Evolutionary conservation across 768 basidiomycete species (phyloP), one percentile per base, ranked within the genome.

Genomic region (Kockovaella imperatae): DNA sequence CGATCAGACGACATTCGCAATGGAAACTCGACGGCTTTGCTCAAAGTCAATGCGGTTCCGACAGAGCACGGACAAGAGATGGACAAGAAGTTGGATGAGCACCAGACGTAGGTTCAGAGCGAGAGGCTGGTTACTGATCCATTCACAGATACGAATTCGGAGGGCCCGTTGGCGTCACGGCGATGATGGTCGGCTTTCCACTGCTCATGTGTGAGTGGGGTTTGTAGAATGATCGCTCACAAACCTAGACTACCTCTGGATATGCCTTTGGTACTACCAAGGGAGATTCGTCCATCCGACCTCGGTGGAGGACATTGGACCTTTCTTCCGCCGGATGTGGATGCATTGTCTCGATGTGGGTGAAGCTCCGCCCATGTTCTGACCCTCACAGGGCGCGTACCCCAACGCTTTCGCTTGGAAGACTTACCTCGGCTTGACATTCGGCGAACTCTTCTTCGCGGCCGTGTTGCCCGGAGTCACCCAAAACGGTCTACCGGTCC

Each of bases 101-200:
- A 87, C 64, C 75, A 77, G 44, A 71, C 71, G 80, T 83, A 60
- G 44, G 77, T 69, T 14, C 29, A 8, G 36, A 10, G 10, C 36
- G 18, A 25, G 15, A 15, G 10, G 28, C 14, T 28, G 28, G 31
- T 54, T 34, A 48, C n/a, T 42, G n/a, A 20, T 29, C 31, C 25
- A 34, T 35, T 43, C 21, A 24, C 56, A 91, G 88, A 30, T 93
- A 86, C 74, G 91, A 99, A 71, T 99, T 99, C 64, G 93, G 95
- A 55, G 93, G 93, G 2, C 90, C 93, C 34, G 77, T 78, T 73
- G 95, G 93, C 36, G 89, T 91, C 23, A 71, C 81, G 10, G 85
- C 84, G 11, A 97, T 99, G 74, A 97, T 99, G 85, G 76, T 82
- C 17, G 83, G 85, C 39, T 99, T 99, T 68, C 95, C 95, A 0